These are phyloP conservation scores for Crucihimalaya himalaica DNA, from an alignment of 345 rosid species.

Conservation along the genomic window DNA sequence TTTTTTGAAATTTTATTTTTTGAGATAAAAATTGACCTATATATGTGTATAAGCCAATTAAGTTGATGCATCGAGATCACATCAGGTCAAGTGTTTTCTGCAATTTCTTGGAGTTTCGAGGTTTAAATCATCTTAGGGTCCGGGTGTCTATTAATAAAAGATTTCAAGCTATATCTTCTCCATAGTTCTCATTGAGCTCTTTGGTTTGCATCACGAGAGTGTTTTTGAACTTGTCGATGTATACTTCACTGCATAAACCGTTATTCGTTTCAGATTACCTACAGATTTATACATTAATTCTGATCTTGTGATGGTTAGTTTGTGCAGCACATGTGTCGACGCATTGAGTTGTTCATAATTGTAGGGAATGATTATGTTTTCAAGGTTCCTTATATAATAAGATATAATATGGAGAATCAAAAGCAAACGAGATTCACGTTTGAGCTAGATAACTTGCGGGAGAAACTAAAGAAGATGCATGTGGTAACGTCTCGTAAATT, in stretches of 20 bases:
- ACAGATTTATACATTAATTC: neutral
- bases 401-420: too few species aligned
- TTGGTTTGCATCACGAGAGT: neutral
- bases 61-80: neutral
- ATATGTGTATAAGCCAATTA: neutral
- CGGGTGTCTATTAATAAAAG: too few species aligned
- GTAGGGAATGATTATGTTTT: too few species aligned
- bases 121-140: neutral
- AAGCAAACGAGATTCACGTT: too few species aligned
- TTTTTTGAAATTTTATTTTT: too few species aligned
- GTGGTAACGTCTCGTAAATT: too few species aligned
- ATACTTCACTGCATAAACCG: neutral
- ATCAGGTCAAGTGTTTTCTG: neutral
- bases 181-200: neutral
- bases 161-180: neutral
- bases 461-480: too few species aligned
- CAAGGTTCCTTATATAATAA: too few species aligned
- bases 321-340: slow-evolving; percentile 1
- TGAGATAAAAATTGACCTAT: neutral
- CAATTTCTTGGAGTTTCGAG: neutral
- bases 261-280: neutral
- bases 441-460: too few species aligned
- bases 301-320: neutral
- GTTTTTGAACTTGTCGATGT: neutral
- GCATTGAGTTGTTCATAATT: slow-evolving; percentile 1